Conservation (phyloP, 2,329 filamentous ascomycete genomes). For the Cryphonectria japonica region DNA sequence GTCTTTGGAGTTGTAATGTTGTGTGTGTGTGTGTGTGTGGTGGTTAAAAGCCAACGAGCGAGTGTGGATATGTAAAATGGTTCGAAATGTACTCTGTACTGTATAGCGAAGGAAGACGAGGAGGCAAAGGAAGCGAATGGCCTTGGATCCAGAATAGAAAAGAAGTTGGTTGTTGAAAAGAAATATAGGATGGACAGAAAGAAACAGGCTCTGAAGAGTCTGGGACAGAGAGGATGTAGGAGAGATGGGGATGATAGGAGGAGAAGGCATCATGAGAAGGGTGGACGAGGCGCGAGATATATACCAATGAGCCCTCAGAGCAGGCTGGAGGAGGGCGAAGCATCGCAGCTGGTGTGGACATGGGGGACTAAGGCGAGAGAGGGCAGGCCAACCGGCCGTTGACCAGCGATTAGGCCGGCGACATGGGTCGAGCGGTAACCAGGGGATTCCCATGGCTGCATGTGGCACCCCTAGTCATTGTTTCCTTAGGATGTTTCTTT, state of each 20-base stretch:
- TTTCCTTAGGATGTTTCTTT: constrained; percentile 24
- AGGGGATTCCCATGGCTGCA: constrained; percentile 24
- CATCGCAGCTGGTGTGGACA: constrained; percentile 10
- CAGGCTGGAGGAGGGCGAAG: constrained; percentile 15
- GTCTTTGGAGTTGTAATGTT: constrained; percentile 13
- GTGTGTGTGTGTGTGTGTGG: neutral
- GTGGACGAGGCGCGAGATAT: constrained; percentile 21
- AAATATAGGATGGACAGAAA: constrained; percentile 24
- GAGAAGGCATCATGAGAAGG: constrained; percentile 10
- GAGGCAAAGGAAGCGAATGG: constrained; percentile 61
- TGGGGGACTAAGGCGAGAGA: constrained; percentile 3
- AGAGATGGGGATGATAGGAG: constrained; percentile 30
- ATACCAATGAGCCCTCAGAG: constrained; percentile 19
- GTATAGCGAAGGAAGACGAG: constrained; percentile 37
- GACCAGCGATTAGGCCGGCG: constrained; percentile 22
- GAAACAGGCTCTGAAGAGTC: constrained; percentile 14
- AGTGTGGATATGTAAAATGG: constrained; percentile 17
- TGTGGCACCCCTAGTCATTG: constrained; percentile 16
- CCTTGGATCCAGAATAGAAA: constrained; percentile 50
- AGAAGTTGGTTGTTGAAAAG: constrained; percentile 36
- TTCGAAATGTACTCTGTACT: constrained; percentile 27
- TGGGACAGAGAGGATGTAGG: constrained; percentile 5
- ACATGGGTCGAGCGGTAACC: constrained; percentile 19
- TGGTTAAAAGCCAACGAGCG: constrained; percentile 17
- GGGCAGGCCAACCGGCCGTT: neutral